phyloP scores from a whole-genome alignment of 139 green algal genomes.

The Zygnema circumcarinatum region DNA sequence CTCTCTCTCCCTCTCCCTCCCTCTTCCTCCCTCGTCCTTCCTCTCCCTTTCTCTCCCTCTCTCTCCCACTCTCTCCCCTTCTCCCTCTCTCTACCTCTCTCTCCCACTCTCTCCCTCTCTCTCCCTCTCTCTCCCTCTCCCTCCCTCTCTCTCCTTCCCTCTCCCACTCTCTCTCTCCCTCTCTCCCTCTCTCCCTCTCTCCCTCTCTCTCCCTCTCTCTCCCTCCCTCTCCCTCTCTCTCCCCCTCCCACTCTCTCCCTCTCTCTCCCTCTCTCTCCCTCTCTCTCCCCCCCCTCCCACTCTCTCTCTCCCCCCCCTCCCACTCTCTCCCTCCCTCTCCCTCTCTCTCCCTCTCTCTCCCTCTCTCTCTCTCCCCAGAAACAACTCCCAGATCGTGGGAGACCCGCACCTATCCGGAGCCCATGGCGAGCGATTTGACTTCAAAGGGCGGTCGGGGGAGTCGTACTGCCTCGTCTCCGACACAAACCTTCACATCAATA shows the following conservation, averaged over 20 bases:
- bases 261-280: background rate
- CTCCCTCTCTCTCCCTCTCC: no score
- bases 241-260: background rate
- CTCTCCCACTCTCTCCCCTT: background rate
- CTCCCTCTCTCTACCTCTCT: no score
- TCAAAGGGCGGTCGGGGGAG: slow-evolving; percentile 29
- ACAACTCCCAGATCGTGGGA: background rate
- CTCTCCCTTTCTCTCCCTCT: background rate
- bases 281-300: background rate
- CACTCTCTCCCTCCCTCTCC: background rate
- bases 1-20: background rate
- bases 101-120: no score
- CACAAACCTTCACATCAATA: slow-evolving; percentile 56
- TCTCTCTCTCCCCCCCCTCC: background rate
- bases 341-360: background rate
- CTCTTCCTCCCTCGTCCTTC: background rate
- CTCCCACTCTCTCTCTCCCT: background rate
- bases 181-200: slow-evolving; percentile 4
- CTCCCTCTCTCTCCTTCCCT: background rate
- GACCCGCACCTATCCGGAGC: slow-evolving; percentile 48
- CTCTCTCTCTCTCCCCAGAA: background rate
- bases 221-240: background rate
- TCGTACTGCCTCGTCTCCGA: slow-evolving; percentile 59
- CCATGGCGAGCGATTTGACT: slow-evolving; percentile 57
- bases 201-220: background rate